These are phyloP conservation scores for Beta vulgaris DNA, from an alignment of 148 eudicot genomes.

Conservation along the genomic window DNA sequence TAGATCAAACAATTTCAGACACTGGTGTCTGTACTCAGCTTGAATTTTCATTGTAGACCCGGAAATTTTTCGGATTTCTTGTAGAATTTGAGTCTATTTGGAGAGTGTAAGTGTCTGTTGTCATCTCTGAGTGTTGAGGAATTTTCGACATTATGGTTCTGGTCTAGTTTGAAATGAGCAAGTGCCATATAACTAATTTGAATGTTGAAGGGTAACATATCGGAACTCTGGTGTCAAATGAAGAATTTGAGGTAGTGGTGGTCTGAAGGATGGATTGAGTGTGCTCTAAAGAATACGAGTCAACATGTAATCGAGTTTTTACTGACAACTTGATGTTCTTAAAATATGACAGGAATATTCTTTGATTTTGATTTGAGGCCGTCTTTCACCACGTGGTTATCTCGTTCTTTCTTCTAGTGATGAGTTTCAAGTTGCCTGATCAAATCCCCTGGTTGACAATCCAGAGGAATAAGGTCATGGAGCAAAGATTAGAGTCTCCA, in stretches of 20 bases:
- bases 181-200: not conserved
- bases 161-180: not conserved
- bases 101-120: not conserved
- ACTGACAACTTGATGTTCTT: not conserved
- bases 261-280: too few relatives aligned
- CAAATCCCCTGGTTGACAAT: slow-evolving; percentile 38
- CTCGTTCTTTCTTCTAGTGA: slow-evolving; percentile 15
- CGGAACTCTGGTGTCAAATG: not conserved
- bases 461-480: slow-evolving; percentile 32
- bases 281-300: not conserved
- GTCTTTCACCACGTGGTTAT: slow-evolving; percentile 5
- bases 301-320: not conserved
- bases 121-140: not conserved
- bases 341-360: not conserved
- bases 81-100: not conserved
- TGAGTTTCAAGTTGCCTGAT: slow-evolving; percentile 47
- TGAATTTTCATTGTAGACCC: not conserved
- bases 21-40: too few relatives aligned
- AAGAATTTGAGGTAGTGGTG: not conserved
- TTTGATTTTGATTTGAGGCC: not conserved
- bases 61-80: not conserved
- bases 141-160: not conserved
- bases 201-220: not conserved
- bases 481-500: slow-evolving; percentile 20
- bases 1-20: too few relatives aligned